Percentiles rank a stretch among this genome's conserved stretches.
phyloP scores from a whole-genome alignment of 768 basidiomycete species.

The Rhodotorula sphaerocarpa region DNA sequence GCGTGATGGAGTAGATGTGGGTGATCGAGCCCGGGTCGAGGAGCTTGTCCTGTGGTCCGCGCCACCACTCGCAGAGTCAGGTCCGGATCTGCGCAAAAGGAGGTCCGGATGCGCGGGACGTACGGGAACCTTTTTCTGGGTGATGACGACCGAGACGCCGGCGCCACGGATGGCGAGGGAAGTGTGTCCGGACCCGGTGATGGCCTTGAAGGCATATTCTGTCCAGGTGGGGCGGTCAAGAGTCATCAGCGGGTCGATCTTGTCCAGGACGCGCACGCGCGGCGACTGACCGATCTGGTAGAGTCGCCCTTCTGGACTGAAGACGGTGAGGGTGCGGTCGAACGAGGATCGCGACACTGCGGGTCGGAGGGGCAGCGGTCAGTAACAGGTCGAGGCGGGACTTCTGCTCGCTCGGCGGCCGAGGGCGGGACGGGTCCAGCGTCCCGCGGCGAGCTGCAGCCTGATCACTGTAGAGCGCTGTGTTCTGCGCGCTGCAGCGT shows the following conservation, averaged over 20 bases:
- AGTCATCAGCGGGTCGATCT: neutral
- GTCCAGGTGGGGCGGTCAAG: neutral
- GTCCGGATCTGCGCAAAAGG: neutral
- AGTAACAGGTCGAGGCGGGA: too few species aligned
- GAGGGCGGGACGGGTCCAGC: too few species aligned
- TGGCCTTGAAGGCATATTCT: slow-evolving; percentile 99
- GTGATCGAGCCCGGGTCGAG: slow-evolving; percentile 89
- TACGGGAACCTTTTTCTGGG: slow-evolving; percentile 96
- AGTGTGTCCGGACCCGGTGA: slow-evolving; percentile 92
- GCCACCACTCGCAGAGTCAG: too few species aligned
- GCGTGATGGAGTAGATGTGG: slow-evolving; percentile 91
- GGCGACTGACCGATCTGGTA: slow-evolving; percentile 88
- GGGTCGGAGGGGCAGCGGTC: too few species aligned
- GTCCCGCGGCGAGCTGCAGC: too few species aligned
- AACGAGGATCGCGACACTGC: slow-evolving; percentile 34
- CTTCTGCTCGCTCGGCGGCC: too few species aligned
- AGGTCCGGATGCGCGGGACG: slow-evolving; percentile 57
- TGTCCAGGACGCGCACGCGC: neutral
- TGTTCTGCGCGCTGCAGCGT: too few species aligned
- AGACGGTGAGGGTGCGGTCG: slow-evolving; percentile 29
- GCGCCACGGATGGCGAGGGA: slow-evolving; percentile 85
- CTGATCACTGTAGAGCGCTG: too few species aligned
- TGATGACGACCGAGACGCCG: slow-evolving; percentile 90
- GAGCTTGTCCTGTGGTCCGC: slow-evolving; percentile 74
- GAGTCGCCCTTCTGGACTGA: slow-evolving; percentile 62